These are phyloP conservation scores for Ascochyta viciae-villosae DNA, from an alignment of 2,329 filamentous ascomycete species.

Conservation along the genomic window DNA sequence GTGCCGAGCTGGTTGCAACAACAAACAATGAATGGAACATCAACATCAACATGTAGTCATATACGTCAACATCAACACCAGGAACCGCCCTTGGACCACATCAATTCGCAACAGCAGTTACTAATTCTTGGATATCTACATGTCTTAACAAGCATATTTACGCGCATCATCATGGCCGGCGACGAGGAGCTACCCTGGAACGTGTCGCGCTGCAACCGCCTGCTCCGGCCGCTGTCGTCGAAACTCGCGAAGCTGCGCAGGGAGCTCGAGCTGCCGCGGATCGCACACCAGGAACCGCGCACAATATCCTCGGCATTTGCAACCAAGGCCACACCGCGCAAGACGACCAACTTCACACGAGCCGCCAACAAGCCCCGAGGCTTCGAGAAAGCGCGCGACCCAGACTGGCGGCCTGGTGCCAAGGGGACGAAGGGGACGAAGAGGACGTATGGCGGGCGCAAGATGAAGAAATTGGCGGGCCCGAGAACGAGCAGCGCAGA, in stretches of 20 bases:
- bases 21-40: slow-evolving; percentile 7
- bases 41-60: background rate
- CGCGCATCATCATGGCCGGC: slow-evolving; percentile 32
- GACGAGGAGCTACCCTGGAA: slow-evolving; percentile 51
- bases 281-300: slow-evolving; percentile 27
- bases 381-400: slow-evolving; percentile 44
- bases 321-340: slow-evolving; percentile 35
- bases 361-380: slow-evolving; percentile 38
- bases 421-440: slow-evolving; percentile 33
- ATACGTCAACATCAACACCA: background rate
- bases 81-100: slow-evolving; percentile 3
- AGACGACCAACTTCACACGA: slow-evolving; percentile 37
- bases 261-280: slow-evolving; percentile 36
- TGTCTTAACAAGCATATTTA: slow-evolving; percentile 21
- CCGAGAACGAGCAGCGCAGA: slow-evolving; percentile 8
- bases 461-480: slow-evolving; percentile 23
- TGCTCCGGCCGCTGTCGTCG: slow-evolving; percentile 52
- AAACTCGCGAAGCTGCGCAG: slow-evolving; percentile 50
- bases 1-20: slow-evolving; percentile 8
- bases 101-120: background rate
- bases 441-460: slow-evolving; percentile 44
- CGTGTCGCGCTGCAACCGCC: slow-evolving; percentile 52
- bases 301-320: slow-evolving; percentile 32
- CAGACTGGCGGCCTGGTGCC: slow-evolving; percentile 45
- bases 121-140: background rate